Evolutionary conservation across 805 yeast species (phyloP), one percentile per base, ranked within the genome.

Genomic region (Brettanomyces nanus): DNA sequence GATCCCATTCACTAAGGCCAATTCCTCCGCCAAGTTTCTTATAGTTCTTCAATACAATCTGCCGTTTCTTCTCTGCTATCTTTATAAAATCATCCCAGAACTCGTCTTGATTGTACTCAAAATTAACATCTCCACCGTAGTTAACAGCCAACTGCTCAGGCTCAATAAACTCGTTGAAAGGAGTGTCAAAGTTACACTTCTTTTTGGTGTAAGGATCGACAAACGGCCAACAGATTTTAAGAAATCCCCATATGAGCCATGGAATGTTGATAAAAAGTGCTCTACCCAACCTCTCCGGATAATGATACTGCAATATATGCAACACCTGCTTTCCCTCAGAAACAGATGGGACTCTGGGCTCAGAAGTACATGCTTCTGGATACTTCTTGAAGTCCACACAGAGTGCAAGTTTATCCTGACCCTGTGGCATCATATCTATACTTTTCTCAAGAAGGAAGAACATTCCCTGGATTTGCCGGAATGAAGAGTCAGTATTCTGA

Each of bases 151-250:
- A 70, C 62, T 87, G 95, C 35, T 75, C 80, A 17, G 62, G 58
- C 4, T 95, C 95, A 6, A 89, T 92, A 53, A 83, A 90, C 25
- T 83, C 66, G 20, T 75, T 71, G 61, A 87, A 85, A 7, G 97
- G 97, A 58, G 85, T 85, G 58, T 85, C 94, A 54, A 79, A 92
- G 14, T 87, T 90, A 53, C 90, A 73, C 63, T 92, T 92, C 61
- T 87, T 96, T 43, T 95, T 73, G 2, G 98, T 92, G 56, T 84
- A 67, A 15, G 97, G 96, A 59, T 92, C 98, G 48, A 92, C 94
- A 61, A 92, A 92, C 3, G 98, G 98, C 59, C 85, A 87, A 47
- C 92, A 87, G 44, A 92, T 66, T 64, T 87, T 92, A 49, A 92
- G 67, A 53, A 92, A 92, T 10, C 95, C 79, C 87, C 95, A 85